These are phyloP conservation scores for Tolypocladium amazonense DNA, from an alignment of 2,329 filamentous ascomycete genomes.

Conservation along the genomic window DNA sequence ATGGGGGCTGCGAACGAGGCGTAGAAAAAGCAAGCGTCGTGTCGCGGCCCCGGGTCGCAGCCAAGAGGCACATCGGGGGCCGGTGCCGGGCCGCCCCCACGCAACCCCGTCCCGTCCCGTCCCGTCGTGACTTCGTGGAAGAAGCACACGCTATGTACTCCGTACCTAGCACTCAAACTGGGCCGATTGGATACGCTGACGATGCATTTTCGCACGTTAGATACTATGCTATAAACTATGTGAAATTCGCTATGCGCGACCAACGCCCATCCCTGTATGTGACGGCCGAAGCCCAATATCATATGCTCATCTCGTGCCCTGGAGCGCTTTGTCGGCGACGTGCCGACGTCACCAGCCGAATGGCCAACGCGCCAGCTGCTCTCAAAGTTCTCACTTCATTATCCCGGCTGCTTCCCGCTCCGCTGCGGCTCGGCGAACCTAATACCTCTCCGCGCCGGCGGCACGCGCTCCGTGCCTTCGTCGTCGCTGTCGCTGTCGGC, in stretches of 20 bases:
- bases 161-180: too few species aligned
- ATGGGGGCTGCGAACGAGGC: background rate
- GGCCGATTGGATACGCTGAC: background rate
- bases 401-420: background rate
- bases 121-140: too few species aligned
- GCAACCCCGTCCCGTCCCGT: too few species aligned
- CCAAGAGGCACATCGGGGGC: too few species aligned
- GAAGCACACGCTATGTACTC: too few species aligned
- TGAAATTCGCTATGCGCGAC: background rate
- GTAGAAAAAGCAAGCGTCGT: background rate
- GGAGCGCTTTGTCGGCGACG: background rate
- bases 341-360: background rate
- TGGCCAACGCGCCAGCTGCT: background rate
- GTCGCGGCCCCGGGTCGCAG: too few species aligned
- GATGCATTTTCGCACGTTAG: background rate
- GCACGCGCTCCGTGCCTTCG: conserved; percentile 43
- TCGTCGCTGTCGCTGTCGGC: conserved; percentile 43
- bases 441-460: conserved; percentile 43
- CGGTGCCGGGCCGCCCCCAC: too few species aligned
- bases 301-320: background rate
- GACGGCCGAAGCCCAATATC: background rate
- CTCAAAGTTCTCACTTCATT: background rate
- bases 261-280: background rate
- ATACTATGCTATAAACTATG: background rate
- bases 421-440: conserved; percentile 43